Conservation (phyloP, 2,329 filamentous ascomycete species). For the Ceratocystis cacaofunesta region DNA sequence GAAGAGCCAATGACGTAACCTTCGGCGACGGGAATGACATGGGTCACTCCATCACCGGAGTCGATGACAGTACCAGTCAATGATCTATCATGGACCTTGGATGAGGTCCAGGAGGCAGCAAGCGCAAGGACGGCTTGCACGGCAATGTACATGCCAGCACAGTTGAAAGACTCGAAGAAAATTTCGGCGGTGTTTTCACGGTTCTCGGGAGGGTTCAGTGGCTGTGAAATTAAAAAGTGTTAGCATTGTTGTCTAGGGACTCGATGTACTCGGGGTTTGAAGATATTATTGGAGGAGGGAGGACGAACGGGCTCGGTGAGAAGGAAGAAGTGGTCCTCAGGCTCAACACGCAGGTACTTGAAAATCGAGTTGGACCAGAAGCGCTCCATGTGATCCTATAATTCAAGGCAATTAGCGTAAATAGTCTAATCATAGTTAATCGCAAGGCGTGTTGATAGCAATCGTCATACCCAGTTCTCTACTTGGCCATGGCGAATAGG, state of each 20-base stretch:
- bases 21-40: slow-evolving; percentile 96
- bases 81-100: slow-evolving; percentile 91
- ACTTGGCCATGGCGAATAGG: slow-evolving; percentile 96
- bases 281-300: slow-evolving; percentile 21
- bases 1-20: slow-evolving; percentile 98
- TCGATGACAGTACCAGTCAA: slow-evolving; percentile 96
- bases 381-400: slow-evolving; percentile 91
- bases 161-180: slow-evolving; percentile 99
- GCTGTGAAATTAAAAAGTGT: slow-evolving; percentile 35
- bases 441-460: background rate
- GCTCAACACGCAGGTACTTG: slow-evolving; percentile 96
- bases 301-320: slow-evolving; percentile 78
- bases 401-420: slow-evolving; percentile 10
- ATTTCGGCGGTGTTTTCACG: slow-evolving; percentile 98
- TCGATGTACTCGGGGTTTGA: slow-evolving; percentile 8
- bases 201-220: slow-evolving; percentile 94
- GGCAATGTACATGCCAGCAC: slow-evolving; percentile 94
- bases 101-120: slow-evolving; percentile 95
- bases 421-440: slow-evolving; percentile 19
- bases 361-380: slow-evolving; percentile 99
- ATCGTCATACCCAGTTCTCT: slow-evolving; percentile 74
- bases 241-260: background rate
- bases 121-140: slow-evolving; percentile 94
- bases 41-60: slow-evolving; percentile 95
- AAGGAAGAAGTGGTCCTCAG: slow-evolving; percentile 96